These are phyloP conservation scores for Pichia paraexigua DNA, from an alignment of 805 yeast species.

Conservation along the genomic window DNA sequence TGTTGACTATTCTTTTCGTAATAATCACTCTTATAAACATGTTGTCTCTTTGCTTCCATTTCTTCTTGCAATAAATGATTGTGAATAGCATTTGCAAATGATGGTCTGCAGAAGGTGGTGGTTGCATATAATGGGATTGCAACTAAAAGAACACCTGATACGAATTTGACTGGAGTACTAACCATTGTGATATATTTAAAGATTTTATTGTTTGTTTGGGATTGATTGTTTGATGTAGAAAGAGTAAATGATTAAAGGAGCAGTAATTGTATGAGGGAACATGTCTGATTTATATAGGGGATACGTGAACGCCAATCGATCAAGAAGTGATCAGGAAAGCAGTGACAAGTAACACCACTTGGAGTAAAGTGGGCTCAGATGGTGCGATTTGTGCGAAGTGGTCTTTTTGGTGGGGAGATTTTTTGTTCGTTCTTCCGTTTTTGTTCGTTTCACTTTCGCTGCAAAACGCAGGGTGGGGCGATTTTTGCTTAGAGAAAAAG, in stretches of 20 bases:
- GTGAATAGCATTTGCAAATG: slow-evolving; percentile 30
- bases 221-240: background rate
- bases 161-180: slow-evolving; percentile 21
- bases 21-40: slow-evolving; percentile 21
- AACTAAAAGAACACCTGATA: slow-evolving; percentile 23
- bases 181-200: slow-evolving; percentile 16
- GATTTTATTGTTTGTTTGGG: background rate
- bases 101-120: slow-evolving; percentile 25
- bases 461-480: background rate
- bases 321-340: too few species aligned
- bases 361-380: background rate
- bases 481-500: background rate
- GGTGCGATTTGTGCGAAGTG: background rate
- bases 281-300: background rate
- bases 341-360: background rate
- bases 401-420: background rate
- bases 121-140: slow-evolving; percentile 24
- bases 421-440: background rate
- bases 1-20: slow-evolving; percentile 17
- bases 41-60: slow-evolving; percentile 23
- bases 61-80: slow-evolving; percentile 27
- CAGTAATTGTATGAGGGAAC: background rate
- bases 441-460: too few species aligned
- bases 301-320: background rate
- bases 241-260: background rate